Evolutionary conservation across 2,329 filamentous ascomycete species (phyloP).

Genomic region (Penicillium sp.): DNA sequence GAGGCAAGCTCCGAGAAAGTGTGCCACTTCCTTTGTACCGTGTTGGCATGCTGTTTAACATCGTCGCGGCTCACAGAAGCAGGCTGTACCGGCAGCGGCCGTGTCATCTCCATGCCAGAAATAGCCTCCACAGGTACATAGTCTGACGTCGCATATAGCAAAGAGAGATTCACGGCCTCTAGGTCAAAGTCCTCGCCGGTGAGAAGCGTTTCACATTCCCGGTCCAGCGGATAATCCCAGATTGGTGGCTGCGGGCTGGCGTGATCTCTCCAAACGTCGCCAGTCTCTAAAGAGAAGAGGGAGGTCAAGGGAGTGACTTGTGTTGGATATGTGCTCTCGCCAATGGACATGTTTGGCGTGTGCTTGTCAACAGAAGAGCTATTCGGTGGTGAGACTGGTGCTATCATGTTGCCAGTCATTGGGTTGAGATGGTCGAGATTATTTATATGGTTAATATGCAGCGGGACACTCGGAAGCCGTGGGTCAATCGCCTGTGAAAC

Average conservation of each 20-base stretch:
- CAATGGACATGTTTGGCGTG: constrained; percentile 3
- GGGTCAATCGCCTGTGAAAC: background rate
- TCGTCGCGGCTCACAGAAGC: background rate
- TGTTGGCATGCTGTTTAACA: background rate
- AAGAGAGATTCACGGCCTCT: constrained; percentile 20
- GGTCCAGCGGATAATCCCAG: constrained; percentile 6
- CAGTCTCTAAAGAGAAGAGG: constrained; percentile 5
- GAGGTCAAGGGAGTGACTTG: constrained; percentile 7
- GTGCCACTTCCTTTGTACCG: constrained; percentile 11
- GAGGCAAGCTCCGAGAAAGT: constrained; percentile 4
- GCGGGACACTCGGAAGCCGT: background rate
- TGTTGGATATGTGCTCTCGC: background rate
- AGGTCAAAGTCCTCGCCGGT: constrained; percentile 26
- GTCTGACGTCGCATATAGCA: constrained; percentile 5
- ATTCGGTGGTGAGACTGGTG: constrained; percentile 6
- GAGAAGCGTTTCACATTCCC: constrained; percentile 7
- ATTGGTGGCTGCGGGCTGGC: constrained; percentile 9
- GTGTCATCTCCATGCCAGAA: background rate
- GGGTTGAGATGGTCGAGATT: background rate
- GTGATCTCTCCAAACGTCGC: constrained; percentile 12
- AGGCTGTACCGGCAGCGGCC: background rate
- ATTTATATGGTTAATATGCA: background rate
- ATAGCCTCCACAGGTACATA: constrained; percentile 5
- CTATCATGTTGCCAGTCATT: background rate
- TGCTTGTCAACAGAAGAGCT: constrained; percentile 9